Evolutionary conservation across 257 asterid genomes (phyloP).

Genomic region (Gentiana straminea): DNA sequence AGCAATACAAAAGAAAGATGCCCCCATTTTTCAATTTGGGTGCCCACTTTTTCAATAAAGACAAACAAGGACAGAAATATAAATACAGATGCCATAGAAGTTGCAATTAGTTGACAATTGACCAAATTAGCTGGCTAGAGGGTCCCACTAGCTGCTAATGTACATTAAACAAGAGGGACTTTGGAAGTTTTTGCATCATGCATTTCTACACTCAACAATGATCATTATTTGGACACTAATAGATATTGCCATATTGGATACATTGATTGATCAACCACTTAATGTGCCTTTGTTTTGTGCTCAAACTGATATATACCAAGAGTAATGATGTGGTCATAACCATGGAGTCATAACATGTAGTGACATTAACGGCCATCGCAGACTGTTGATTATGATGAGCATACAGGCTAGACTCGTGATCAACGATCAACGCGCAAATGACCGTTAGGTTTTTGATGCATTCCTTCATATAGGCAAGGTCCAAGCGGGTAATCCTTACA

Average conservation of each 20-base stretch:
- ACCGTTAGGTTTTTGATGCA: slow-evolving; percentile 7
- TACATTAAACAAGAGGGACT: slow-evolving; percentile 4
- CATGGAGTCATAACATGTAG: too few relatives aligned
- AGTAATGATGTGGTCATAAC: too few relatives aligned
- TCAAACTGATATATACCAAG: too few relatives aligned
- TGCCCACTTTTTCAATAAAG: slow-evolving; percentile 1
- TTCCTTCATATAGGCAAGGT: slow-evolving; percentile 1
- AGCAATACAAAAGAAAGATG: slow-evolving; percentile 4
- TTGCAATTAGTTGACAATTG: slow-evolving; percentile 2
- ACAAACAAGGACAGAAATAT: slow-evolving; percentile 6
- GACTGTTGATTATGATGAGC: too few relatives aligned
- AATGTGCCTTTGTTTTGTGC: too few relatives aligned
- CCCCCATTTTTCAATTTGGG: slow-evolving; percentile 7
- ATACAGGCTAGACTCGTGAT: too few relatives aligned
- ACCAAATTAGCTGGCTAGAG: slow-evolving; percentile 20
- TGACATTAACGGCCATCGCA: too few relatives aligned
- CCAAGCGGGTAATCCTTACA: background rate
- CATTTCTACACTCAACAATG: background rate
- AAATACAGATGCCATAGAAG: slow-evolving; percentile 5
- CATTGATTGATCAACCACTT: too few relatives aligned
- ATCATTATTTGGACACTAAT: background rate
- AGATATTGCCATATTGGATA: too few relatives aligned
- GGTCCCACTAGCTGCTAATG: slow-evolving; percentile 11
- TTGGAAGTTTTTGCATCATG: slow-evolving; percentile 2
- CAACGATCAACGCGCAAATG: too few relatives aligned